These are phyloP conservation scores for Monosporascus ibericus DNA, from an alignment of 2,329 filamentous ascomycete genomes.

Conservation along the genomic window DNA sequence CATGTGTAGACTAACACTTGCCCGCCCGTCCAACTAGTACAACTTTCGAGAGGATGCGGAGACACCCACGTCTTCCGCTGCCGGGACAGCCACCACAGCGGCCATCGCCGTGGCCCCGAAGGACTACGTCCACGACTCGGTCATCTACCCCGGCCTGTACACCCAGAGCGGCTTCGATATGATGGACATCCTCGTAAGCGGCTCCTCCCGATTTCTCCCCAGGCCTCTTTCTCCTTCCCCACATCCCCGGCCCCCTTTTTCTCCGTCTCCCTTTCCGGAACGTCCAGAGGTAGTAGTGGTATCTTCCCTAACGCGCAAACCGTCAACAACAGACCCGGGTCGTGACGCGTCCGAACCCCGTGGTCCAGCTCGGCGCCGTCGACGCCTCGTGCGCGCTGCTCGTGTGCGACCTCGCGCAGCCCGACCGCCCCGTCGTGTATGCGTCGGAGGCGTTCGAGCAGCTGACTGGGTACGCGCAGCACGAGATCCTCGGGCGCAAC, in stretches of 20 bases:
- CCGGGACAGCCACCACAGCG: neutral
- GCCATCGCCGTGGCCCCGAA: slow-evolving; percentile 9
- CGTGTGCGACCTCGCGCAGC: slow-evolving; percentile 68
- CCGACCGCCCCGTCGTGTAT: slow-evolving; percentile 77
- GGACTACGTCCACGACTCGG: slow-evolving; percentile 30
- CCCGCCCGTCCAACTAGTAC: slow-evolving; percentile 13
- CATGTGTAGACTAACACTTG: slow-evolving; percentile 3
- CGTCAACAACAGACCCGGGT: slow-evolving; percentile 47
- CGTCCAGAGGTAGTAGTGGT: neutral
- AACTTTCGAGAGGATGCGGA: slow-evolving; percentile 15
- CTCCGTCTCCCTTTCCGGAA: neutral
- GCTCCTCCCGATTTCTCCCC: neutral
- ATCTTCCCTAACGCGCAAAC: neutral
- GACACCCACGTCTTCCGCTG: neutral
- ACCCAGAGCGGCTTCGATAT: slow-evolving; percentile 49
- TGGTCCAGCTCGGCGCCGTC: slow-evolving; percentile 73
- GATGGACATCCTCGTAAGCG: slow-evolving; percentile 47
- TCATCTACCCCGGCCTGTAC: slow-evolving; percentile 53
- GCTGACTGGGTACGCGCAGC: slow-evolving; percentile 69
- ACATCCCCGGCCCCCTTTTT: neutral
- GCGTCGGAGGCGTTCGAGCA: slow-evolving; percentile 74
- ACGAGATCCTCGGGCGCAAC: slow-evolving; percentile 72
- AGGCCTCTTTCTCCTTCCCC: neutral
- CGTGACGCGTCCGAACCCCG: slow-evolving; percentile 62
- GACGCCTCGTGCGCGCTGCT: slow-evolving; percentile 81